Evolutionary conservation across 768 basidiomycete species (phyloP), one percentile per base, ranked within the genome.

Genomic region (Leccinum boreale): DNA sequence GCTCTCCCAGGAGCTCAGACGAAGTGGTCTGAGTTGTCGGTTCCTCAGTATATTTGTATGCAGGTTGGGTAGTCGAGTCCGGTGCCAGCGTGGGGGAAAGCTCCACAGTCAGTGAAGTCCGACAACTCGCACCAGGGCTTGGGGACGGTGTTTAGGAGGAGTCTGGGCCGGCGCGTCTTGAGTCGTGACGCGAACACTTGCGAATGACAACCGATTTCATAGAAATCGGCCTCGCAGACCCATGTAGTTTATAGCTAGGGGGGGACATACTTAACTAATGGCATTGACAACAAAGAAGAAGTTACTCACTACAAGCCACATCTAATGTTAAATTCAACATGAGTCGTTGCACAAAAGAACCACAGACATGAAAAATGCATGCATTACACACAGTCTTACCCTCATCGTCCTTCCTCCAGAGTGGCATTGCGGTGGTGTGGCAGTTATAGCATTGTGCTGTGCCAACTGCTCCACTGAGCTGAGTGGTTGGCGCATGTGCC

Each of bases 131-230:
- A 15, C 85, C 87, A 0, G 89, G 89, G 65, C 85, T 88, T 3
- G 84, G 87, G 6, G 90, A 90, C 1, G 87, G 86, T 0, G 87
- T 89, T 58, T 90, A 88, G 50, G 85, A 80, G 21, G 76, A 70
- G 45, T 76, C 78, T 59, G 74, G 75, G 15, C 80, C 81, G 53
- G 75, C 64, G 19, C 87, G 82, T 35, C 89, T 83, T 19, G 87
- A 86, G 58, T 92, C 90, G 63, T 92, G 90, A 1, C 91, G 79
- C 2, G 91, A 90, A 42, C 92, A 86, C 68, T 93, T 93, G 59
- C 91, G 88, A 62, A 94, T 91, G 35, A 92, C 85, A 61, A 93
- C 92, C 5, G 90, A 92, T 70, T 93, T 93, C 91, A 94, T 93
- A 8, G 89, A 90, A 59, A 92, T 90, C 2, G 92, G 92, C 28